Base-by-base conservation (phyloP, 2,329 filamentous ascomycete genomes). In the Tolypocladium endophyticum region DNA sequence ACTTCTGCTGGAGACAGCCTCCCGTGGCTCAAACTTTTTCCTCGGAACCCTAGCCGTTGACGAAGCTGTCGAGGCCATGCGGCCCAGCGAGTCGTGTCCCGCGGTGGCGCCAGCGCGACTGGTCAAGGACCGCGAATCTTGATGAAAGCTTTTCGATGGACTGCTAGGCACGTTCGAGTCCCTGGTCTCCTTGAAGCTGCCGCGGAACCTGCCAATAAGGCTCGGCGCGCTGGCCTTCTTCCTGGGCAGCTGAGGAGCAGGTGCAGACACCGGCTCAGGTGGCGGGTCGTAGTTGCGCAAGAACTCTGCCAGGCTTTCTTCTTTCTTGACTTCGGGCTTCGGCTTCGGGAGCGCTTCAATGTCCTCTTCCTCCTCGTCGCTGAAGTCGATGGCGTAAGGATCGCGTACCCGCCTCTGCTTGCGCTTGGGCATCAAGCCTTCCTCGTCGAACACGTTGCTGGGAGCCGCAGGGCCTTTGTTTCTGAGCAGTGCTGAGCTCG, bases 301-400 rank as follows among this genome's bases (percentile, higher is more conserved):
- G 68, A 92, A 92, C 63, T 92, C 89, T 38, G 87, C 83, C 56
- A 92, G 71, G 63, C 84, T 88, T 72, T 92, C 87, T 68, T 88
- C 84, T 63, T 80, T 75, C 62, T 77, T 77, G 4, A 67, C 68
- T 16, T 74, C 71, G 33, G 69, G 64, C 60, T 75, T 68, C 68
- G 69, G 64, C 60, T 75, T 68, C 68, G 76, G 66, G 43, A 72
- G 67, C 36, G 84, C 62, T 28, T 68, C 70, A 3, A 72, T 66
- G 12, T 74, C 76, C 7, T 70, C 78, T 1, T 86, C 80, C 18
- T 84, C 81, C 11, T 86, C 64, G 59, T 90, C 87, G 66, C 87
- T 89, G 36, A 86, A 78, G 68, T 97, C 92, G 63, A 97, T 90
- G n/a, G 92, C 90, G 65, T 97, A 97, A 0, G 93, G 94, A 68